Percentiles rank a stretch among this genome's conserved stretches.
Evolutionary conservation across 2,329 filamentous ascomycete species (phyloP).

Genomic region (Ceratocystis destructans): DNA sequence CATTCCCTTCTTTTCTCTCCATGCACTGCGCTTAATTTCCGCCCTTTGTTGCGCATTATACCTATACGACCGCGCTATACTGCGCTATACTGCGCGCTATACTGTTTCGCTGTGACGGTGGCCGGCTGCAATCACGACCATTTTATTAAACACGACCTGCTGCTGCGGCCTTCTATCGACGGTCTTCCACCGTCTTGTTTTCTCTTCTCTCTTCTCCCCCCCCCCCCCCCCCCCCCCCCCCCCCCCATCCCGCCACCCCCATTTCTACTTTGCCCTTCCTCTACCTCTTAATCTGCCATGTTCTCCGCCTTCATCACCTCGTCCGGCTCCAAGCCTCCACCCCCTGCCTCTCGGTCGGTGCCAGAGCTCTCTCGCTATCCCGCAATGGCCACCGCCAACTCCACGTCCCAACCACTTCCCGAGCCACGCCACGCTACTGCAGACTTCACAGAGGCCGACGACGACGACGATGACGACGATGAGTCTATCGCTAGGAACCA

Average conservation of each 20-base stretch:
- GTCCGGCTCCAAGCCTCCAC: not conserved
- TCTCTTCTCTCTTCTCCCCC: not conserved
- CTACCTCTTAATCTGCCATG: constrained; percentile 6
- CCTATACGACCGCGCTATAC: no score
- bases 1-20: not conserved
- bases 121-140: not conserved
- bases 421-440: constrained; percentile 42
- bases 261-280: not conserved
- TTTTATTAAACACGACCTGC: not conserved
- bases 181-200: not conserved
- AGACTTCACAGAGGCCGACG: constrained; percentile 51
- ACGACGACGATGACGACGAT: constrained; percentile 35
- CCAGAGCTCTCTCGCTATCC: constrained; percentile 13
- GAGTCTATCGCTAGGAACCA: constrained; percentile 21
- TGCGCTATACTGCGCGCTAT: not conserved
- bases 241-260: no score
- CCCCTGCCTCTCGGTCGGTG: constrained; percentile 14
- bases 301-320: constrained; percentile 12
- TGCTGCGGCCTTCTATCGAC: not conserved
- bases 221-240: no score
- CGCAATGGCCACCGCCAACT: not conserved
- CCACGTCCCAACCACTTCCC: constrained; percentile 17
- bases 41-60: not conserved
- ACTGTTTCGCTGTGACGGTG: not conserved
- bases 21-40: not conserved